Base-by-base conservation (phyloP, 108 stramenopile species). In the Cyclotella sp. region DNA sequence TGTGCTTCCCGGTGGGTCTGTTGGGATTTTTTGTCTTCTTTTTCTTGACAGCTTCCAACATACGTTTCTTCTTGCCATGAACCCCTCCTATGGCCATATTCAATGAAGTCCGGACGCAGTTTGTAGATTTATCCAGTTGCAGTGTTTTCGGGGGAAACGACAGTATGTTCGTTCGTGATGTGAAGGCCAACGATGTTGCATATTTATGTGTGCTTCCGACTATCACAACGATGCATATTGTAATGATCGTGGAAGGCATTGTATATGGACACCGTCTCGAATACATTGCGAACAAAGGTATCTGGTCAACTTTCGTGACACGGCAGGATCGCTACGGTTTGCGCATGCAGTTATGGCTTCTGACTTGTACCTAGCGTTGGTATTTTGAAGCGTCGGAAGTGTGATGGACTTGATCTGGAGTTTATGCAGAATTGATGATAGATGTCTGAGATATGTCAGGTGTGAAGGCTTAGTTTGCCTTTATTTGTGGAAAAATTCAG, bases 21-120 rank as follows among this genome's bases (percentile, higher is more conserved):
- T 43, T 63, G 11, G 67, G 66, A 39, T 79, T 68, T 7, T 68
- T 68, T 14, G 66, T 62, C 78, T 79, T 79, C 52, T 79, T 79
- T 64, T 79, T 79, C 72, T 69, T 73, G 42, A 43, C 46, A 30
- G 72, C 30, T 27, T 79, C 62, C 28, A 79, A 26, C 72, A 73
- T 68, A 14, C 72, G 72, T 28, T 70, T 79, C 67, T 73, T 79
- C 27, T 79, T 79, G 41, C 78, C 78, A 47, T 79, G 78, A 14
- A 79, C 49, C 24, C 78, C 78, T 66, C 78, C 78, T 42, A 60
- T 60, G n/a, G 78, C 78, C 72, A 79, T 73, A 54, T 72, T 45
- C 24, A 79, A 68, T 55, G 49, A 12, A 6, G 18, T 19, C 49
- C 19, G 58, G 58, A 27, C 21, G 39, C 19, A 68, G 47, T 42